phyloP scores from a whole-genome alignment of 2,329 filamentous ascomycete species.

The Aspergillus pseudonomiae region DNA sequence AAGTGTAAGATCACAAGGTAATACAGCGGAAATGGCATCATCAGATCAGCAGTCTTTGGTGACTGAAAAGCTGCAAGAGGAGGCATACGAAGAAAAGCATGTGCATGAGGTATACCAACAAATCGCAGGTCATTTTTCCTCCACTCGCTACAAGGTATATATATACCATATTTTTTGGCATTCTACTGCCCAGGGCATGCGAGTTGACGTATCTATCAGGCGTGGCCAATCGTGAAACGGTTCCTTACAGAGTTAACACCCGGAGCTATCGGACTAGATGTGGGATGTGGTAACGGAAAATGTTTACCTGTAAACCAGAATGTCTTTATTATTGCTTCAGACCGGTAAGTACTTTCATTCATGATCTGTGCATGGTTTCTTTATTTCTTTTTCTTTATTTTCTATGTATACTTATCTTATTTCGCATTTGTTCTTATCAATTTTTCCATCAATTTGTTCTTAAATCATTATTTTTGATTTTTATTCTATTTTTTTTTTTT shows the following conservation, averaged over 20 bases:
- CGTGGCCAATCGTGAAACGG: constrained; percentile 86
- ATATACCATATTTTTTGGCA: neutral
- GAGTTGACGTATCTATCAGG: constrained; percentile 48
- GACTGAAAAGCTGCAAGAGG: constrained; percentile 13
- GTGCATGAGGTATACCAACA: constrained; percentile 85
- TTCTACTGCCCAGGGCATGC: neutral
- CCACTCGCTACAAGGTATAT: constrained; percentile 63
- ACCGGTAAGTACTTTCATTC: constrained; percentile 62
- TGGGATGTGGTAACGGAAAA: constrained; percentile 97
- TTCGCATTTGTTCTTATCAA: neutral
- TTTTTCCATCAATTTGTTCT: constrained; percentile 7
- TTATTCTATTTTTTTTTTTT: neutral
- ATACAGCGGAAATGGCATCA: constrained; percentile 15
- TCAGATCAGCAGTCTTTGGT: neutral
- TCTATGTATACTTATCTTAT: constrained; percentile 43
- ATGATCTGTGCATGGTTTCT: neutral
- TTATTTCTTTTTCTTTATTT: neutral
- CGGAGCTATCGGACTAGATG: constrained; percentile 81
- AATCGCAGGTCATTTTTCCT: constrained; percentile 53
- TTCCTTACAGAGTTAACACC: constrained; percentile 70
- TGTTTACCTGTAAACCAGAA: constrained; percentile 79
- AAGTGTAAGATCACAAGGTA: neutral
- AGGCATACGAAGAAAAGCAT: constrained; percentile 76
- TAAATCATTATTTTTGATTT: neutral
- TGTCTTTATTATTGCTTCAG: constrained; percentile 81